Conservation (phyloP, 1,139 yeast genomes). For the Meyerozyma sp. region DNA sequence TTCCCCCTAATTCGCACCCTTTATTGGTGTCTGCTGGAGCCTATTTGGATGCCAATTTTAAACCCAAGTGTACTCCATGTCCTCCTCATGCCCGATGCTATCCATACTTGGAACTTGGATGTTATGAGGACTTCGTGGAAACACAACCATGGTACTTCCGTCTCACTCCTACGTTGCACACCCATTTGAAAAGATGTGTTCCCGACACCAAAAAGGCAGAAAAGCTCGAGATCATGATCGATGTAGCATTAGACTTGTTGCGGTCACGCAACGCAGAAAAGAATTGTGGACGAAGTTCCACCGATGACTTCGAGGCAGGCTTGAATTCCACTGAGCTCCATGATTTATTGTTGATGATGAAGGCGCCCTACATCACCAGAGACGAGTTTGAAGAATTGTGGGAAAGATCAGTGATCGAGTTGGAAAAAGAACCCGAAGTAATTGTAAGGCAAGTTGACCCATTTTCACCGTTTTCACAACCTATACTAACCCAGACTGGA, state of each 20-base stretch:
- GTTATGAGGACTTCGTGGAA: constrained; percentile 65
- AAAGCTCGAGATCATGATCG: constrained; percentile 60
- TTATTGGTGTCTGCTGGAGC: constrained; percentile 19
- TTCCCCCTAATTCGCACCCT: constrained; percentile 16
- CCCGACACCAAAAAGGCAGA: constrained; percentile 73
- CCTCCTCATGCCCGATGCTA: constrained; percentile 80
- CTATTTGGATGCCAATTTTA: constrained; percentile 30
- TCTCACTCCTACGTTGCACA: constrained; percentile 54
- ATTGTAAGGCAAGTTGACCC: constrained; percentile 73
- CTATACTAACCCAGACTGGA: constrained; percentile 29
- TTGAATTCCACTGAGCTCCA: constrained; percentile 50
- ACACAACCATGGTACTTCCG: constrained; percentile 50
- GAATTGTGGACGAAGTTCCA: constrained; percentile 53
- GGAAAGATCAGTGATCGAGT: constrained; percentile 58
- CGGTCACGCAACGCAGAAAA: constrained; percentile 64
- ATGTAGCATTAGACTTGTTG: constrained; percentile 61
- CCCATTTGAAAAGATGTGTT: constrained; percentile 48
- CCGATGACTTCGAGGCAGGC: constrained; percentile 44
- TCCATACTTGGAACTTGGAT: constrained; percentile 51
- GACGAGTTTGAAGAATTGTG: constrained; percentile 82
- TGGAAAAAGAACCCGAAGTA: constrained; percentile 70
- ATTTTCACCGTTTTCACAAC: constrained; percentile 3
- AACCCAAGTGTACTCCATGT: constrained; percentile 70
- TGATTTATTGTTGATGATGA: constrained; percentile 51
- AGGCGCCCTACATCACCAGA: constrained; percentile 54